A percentile compares a stretch with the other conserved stretches of the same genome.
These are phyloP conservation scores for Mantamonas sphyraenae DNA, from an alignment of 78 protist species.

Conservation along the genomic window DNA sequence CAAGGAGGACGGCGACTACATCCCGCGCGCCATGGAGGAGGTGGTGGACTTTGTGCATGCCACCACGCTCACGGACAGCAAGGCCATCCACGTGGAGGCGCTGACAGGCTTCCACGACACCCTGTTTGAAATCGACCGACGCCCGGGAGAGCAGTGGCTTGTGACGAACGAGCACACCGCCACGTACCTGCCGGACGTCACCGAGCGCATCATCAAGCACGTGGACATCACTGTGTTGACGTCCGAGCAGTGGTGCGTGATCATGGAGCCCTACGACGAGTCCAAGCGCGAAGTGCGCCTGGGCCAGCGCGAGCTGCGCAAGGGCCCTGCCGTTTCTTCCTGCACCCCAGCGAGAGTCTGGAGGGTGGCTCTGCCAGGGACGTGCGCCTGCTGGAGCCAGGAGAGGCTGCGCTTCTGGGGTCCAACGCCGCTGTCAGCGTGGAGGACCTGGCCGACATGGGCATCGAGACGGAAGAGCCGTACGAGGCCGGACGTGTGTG, in stretches of 20 bases:
- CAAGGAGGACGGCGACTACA: conserved; percentile 50
- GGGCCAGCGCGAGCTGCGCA: conserved; percentile 45
- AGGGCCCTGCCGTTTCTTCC: conserved; percentile 66
- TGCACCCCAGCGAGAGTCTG: conserved; percentile 72
- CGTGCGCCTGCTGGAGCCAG: conserved; percentile 43
- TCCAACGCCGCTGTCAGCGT: conserved; percentile 26
- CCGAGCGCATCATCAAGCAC: conserved; percentile 42
- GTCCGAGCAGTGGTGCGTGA: conserved; percentile 69
- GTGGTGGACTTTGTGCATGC: conserved; percentile 44
- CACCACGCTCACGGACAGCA: conserved; percentile 50
- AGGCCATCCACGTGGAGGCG: conserved; percentile 59
- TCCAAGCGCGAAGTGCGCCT: conserved; percentile 39
- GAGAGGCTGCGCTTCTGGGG: conserved; percentile 57
- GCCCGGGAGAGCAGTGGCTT: conserved; percentile 77
- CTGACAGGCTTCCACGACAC: conserved; percentile 53
- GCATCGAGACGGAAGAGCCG: conserved; percentile 37
- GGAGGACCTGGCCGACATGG: not conserved
- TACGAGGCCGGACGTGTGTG: conserved; percentile 66
- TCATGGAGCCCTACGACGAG: conserved; percentile 40
- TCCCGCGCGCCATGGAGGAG: conserved; percentile 61
- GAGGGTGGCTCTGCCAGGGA: conserved; percentile 46
- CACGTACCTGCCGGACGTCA: conserved; percentile 66
- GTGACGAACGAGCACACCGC: conserved; percentile 55
- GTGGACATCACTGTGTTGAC: conserved; percentile 51
- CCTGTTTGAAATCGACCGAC: conserved; percentile 40